Evolutionary conservation across 306 rosid genomes (phyloP), one percentile per base, ranked within the genome.

Genomic region (Hylodesmum podocarpum): DNA sequence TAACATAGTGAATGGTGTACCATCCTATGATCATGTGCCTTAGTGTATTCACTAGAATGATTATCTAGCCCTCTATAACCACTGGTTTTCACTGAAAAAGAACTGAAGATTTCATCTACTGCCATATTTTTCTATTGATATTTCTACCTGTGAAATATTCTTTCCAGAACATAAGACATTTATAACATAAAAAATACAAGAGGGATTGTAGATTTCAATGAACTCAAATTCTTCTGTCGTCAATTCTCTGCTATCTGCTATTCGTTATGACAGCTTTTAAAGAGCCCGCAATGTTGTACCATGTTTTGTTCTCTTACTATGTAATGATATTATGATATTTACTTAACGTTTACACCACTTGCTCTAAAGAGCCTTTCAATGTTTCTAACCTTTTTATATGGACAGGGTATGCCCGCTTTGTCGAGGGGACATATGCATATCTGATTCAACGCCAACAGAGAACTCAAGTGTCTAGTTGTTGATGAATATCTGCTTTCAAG

Each of bases 361-460:
- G 36, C 43, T 18, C 18, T 64, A 37, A 11, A n/a, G 75, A 61
- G 79, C 75, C 78, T 6, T 54, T 0, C 15, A 29, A 31, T 47
- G 13, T 61, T 44, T 72, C 76, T 41, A 4, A 53, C 66, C 28
- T 68, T 24, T 65, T 11, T 31, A 4, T 58, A 36, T 81, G 46
- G 70, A 64, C 94, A 93, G 98, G 94, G 98, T 93, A 41, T 93
- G 98, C 72, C 98, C 98, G 4, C 88, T 93, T 4, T 93, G 98
- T 77, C 85, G 98, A 19, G 88, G 94, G 25, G 98, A 93, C 84
- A 65, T 93, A 49, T 93, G 98, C 80, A 51, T 83, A 82, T 84
- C 90, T 0, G 88, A 83, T 78, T 57, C 84, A 0, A 15, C 73
- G 24, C 83, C 89, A 24, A 27, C 24, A 12, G 87, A 82, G 64